Evolutionary conservation across 1,284 basidiomycete genomes (phyloP).

Genomic region (Ganoderma sinense): DNA sequence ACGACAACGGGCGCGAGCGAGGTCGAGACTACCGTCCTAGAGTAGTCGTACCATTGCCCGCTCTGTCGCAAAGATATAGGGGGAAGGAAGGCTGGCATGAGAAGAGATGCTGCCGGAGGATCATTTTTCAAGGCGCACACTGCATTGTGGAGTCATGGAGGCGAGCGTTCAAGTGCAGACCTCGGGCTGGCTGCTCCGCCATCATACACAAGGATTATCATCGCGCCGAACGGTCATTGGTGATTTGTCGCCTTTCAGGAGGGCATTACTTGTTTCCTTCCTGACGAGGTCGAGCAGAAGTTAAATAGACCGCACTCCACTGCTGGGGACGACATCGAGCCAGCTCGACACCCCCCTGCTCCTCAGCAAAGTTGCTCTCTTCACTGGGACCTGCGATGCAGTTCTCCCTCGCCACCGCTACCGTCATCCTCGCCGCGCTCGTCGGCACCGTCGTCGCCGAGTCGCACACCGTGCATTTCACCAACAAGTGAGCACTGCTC

Average conservation of each 20-base stretch:
- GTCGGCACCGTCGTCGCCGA: constrained; percentile 42
- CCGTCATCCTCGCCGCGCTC: constrained; percentile 35
- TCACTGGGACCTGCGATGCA: constrained; percentile 41
- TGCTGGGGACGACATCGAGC: neutral
- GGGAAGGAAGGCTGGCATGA: neutral
- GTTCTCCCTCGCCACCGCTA: constrained; percentile 39
- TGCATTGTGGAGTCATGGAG: neutral
- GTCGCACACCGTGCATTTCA: constrained; percentile 45
- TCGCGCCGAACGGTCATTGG: neutral
- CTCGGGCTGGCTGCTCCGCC: neutral
- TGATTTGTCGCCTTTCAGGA: neutral
- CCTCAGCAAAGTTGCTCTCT: neutral
- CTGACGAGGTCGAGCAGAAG: neutral
- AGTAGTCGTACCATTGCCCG: no score
- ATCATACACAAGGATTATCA: neutral
- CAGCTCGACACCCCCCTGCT: neutral
- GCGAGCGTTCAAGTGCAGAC: neutral
- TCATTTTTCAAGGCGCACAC: neutral
- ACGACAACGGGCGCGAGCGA: neutral
- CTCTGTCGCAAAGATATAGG: neutral
- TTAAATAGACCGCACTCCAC: neutral
- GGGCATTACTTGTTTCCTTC: neutral
- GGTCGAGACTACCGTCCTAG: neutral
- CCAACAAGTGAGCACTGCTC: constrained; percentile 42
- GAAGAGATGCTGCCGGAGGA: neutral